phyloP scores from a whole-genome alignment of 73 alveolate species.

The Tetrahymena elliotti region DNA sequence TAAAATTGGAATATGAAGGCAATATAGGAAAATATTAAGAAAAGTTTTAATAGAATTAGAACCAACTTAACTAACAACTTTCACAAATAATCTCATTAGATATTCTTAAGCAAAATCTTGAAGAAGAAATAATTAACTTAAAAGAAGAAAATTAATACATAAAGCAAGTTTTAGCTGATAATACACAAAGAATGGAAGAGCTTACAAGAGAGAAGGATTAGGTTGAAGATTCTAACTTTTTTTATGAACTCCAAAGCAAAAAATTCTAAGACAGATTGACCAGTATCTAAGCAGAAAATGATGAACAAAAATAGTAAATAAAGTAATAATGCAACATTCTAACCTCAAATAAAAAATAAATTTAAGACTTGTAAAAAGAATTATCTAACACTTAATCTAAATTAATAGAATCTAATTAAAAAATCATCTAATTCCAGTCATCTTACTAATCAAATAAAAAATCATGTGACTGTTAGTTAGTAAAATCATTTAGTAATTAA shows the following conservation, averaged over 20 bases:
- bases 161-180: neutral
- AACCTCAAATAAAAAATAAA: neutral
- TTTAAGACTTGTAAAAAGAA: neutral
- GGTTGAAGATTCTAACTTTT: neutral
- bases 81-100: neutral
- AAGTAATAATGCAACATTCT: neutral
- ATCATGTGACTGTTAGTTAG: neutral
- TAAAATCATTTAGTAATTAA: neutral
- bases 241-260: neutral
- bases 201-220: neutral
- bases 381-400: neutral
- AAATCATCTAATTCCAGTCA: neutral
- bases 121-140: neutral
- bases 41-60: neutral
- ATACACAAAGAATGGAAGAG: neutral
- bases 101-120: neutral
- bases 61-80: neutral
- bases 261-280: neutral
- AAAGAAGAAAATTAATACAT: neutral
- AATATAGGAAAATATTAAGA: neutral
- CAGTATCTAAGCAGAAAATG: neutral
- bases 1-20: neutral
- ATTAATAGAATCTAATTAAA: neutral
- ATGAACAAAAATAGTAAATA: neutral
- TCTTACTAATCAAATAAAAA: neutral